Percentiles rank a stretch among this genome's conserved stretches.
phyloP scores from a whole-genome alignment of 257 asterid genomes.

The Primulina eburnea region DNA sequence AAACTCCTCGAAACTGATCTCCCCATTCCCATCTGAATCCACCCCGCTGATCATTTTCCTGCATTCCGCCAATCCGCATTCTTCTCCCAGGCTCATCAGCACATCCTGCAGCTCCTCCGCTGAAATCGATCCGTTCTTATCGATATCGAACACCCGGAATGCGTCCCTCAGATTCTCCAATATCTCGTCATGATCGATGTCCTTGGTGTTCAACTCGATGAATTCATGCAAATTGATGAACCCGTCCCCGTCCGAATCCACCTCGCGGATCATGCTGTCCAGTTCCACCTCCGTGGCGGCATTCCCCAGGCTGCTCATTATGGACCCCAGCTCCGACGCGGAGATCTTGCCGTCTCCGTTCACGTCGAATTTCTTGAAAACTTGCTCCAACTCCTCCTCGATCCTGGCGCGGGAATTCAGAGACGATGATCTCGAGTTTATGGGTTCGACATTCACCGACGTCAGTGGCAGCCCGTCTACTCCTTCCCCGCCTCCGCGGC shows the following conservation, averaged over 20 bases:
- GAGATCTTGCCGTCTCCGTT: slow-evolving; percentile 84
- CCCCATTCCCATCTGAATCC: slow-evolving; percentile 71
- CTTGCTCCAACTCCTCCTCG: slow-evolving; percentile 73
- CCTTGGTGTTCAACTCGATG: slow-evolving; percentile 65
- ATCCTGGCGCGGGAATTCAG: slow-evolving; percentile 38
- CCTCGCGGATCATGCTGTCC: slow-evolving; percentile 61
- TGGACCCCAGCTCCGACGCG: slow-evolving; percentile 59
- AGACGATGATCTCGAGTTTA: slow-evolving; percentile 5
- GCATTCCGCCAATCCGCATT: slow-evolving; percentile 73
- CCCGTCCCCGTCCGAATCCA: slow-evolving; percentile 82
- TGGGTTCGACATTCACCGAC: slow-evolving; percentile 10
- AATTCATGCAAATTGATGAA: slow-evolving; percentile 73
- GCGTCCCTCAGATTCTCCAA: slow-evolving; percentile 63
- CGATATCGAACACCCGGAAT: slow-evolving; percentile 68
- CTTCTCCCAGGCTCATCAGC: slow-evolving; percentile 68
- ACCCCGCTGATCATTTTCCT: slow-evolving; percentile 74
- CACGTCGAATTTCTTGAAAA: slow-evolving; percentile 75
- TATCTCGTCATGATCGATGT: slow-evolving; percentile 55
- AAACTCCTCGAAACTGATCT: slow-evolving; percentile 77
- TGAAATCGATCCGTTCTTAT: slow-evolving; percentile 60
- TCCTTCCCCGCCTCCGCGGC: not conserved
- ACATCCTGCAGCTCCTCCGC: slow-evolving; percentile 76
- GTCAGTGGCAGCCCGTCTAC: not conserved
- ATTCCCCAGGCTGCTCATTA: slow-evolving; percentile 73
- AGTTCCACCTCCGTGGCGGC: slow-evolving; percentile 56